These are phyloP conservation scores for Exophiala spinifera DNA, from an alignment of 2,329 filamentous ascomycete genomes.

Conservation along the genomic window DNA sequence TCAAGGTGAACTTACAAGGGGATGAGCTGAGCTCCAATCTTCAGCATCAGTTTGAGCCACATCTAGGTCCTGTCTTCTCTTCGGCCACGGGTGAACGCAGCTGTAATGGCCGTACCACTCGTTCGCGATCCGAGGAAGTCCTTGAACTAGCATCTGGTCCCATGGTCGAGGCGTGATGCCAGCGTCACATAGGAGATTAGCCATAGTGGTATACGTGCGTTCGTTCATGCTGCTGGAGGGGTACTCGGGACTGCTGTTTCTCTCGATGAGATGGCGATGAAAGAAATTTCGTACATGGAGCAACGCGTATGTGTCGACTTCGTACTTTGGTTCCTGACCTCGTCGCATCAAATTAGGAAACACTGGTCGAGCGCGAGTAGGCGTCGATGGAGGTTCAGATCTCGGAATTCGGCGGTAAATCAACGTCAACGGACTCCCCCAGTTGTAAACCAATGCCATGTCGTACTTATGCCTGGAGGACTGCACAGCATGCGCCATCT, in stretches of 20 bases:
- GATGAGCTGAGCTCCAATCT: constrained; percentile 26
- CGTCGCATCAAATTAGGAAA: constrained; percentile 10
- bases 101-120: constrained; percentile 30
- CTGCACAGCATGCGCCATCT: constrained; percentile 13
- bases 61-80: constrained; percentile 26
- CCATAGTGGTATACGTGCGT: constrained; percentile 27
- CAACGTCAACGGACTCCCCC: constrained; percentile 23
- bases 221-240: constrained; percentile 6
- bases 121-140: constrained; percentile 1
- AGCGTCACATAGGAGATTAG: constrained; percentile 13
- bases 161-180: constrained; percentile 22
- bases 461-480: constrained; percentile 26
- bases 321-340: constrained; percentile 15
- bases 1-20: constrained; percentile 22
- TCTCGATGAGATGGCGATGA: constrained; percentile 38
- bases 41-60: constrained; percentile 39
- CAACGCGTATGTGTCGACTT: constrained; percentile 34
- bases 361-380: background rate
- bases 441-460: constrained; percentile 31
- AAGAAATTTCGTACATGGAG: constrained; percentile 44
- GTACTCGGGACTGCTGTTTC: too few species aligned
- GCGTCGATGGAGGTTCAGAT: background rate
- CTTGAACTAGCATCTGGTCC: constrained; percentile 18
- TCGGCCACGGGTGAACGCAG: constrained; percentile 38
- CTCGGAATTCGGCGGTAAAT: constrained; percentile 27